phyloP scores from a whole-genome alignment of 2,329 filamentous ascomycete genomes.

The Alternaria metachromatica region DNA sequence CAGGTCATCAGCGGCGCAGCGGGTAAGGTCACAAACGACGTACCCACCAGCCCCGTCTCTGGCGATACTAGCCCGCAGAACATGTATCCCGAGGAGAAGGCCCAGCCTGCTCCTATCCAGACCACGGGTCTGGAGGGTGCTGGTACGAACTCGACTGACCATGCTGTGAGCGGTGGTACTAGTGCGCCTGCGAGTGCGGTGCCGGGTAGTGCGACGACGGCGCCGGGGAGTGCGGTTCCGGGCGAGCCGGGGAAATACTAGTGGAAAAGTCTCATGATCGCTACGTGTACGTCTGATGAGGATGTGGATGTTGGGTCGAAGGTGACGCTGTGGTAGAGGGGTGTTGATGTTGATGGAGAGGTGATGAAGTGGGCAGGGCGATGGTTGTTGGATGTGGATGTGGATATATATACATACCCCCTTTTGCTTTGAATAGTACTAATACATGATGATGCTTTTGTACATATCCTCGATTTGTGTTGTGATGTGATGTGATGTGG shows the following conservation, averaged over 20 bases:
- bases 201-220: slow-evolving; percentile 7
- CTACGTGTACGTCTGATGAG: not conserved
- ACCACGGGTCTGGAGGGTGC: slow-evolving; percentile 41
- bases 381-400: not conserved
- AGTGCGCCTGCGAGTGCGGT: slow-evolving; percentile 18
- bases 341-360: not conserved
- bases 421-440: not conserved
- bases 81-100: not conserved
- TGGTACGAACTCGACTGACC: slow-evolving; percentile 17
- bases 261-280: not conserved
- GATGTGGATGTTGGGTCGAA: not conserved
- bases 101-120: slow-evolving; percentile 38
- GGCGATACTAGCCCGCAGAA: slow-evolving; percentile 25
- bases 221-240: slow-evolving; percentile 30
- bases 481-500: not conserved
- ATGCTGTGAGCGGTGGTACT: not conserved
- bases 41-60: slow-evolving; percentile 46
- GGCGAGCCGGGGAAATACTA: slow-evolving; percentile 44
- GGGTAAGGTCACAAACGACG: slow-evolving; percentile 56
- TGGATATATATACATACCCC: slow-evolving; percentile 1
- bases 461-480: too few species aligned
- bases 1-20: slow-evolving; percentile 70
- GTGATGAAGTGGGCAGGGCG: not conserved
- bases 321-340: not conserved
- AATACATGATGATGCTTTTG: slow-evolving; percentile 1